Evolutionary conservation across 2,329 filamentous ascomycete species (phyloP).

Genomic region (Aquanectria penicillioides): DNA sequence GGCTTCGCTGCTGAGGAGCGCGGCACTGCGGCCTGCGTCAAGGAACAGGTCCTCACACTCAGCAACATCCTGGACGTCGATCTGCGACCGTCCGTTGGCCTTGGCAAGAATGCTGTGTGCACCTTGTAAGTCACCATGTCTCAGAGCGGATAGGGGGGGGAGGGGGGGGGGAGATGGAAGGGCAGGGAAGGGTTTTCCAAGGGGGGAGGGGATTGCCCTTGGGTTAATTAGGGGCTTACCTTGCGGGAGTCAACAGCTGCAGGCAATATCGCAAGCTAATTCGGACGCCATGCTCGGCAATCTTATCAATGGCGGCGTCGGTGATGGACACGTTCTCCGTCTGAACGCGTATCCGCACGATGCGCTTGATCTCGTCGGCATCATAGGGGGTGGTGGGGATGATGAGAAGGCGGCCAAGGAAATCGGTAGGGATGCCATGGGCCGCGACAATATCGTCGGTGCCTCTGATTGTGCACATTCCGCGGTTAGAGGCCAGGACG

Average conservation of each 20-base stretch:
- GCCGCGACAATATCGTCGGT: constrained; percentile 84
- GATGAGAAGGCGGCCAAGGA: constrained; percentile 93
- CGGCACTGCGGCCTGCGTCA: constrained; percentile 81
- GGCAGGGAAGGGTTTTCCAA: neutral
- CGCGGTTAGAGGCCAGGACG: constrained; percentile 95
- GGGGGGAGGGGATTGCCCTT: constrained; percentile 28
- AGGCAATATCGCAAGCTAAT: constrained; percentile 93
- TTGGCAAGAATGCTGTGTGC: constrained; percentile 81
- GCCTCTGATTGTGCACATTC: constrained; percentile 91
- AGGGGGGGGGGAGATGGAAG: neutral
- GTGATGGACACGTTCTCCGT: constrained; percentile 84
- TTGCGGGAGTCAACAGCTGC: constrained; percentile 88
- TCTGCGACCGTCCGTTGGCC: constrained; percentile 80
- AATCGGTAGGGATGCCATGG: constrained; percentile 93
- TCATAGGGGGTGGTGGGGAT: constrained; percentile 93
- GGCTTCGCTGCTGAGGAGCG: constrained; percentile 71
- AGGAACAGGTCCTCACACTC: constrained; percentile 89
- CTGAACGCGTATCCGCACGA: constrained; percentile 84
- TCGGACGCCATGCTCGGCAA: constrained; percentile 85
- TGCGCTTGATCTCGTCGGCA: constrained; percentile 89
- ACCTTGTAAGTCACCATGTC: constrained; percentile 46
- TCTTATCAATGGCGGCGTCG: constrained; percentile 85
- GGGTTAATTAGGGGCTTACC: constrained; percentile 53
- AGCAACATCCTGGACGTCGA: constrained; percentile 79
- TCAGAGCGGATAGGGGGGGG: constrained; percentile 36